Conservation (phyloP, 371 early-diverging fungal species). For the Actinomortierella wolfii region DNA sequence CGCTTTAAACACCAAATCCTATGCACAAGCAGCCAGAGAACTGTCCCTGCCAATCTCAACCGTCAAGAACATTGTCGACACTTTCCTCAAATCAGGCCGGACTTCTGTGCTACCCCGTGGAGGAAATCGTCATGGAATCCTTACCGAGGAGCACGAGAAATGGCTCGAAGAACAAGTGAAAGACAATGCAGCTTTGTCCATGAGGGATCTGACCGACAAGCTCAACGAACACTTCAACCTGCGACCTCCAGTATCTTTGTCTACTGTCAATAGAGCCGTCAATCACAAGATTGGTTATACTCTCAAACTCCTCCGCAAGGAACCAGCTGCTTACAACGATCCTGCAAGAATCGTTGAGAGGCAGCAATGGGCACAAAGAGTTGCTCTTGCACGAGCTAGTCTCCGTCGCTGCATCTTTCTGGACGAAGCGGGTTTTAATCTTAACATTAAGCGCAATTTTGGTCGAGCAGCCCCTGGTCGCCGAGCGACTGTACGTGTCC, state of each 20-base stretch:
- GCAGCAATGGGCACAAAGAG: background rate
- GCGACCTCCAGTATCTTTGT: background rate
- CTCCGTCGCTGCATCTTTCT: background rate
- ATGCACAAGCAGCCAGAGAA: too few relatives aligned
- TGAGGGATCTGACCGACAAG: background rate
- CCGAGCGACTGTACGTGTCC: background rate
- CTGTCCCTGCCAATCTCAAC: background rate
- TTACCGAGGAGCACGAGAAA: background rate
- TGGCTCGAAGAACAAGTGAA: background rate
- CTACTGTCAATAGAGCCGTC: background rate
- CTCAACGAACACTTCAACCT: slow-evolving; percentile 1
- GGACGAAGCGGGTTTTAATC: slow-evolving; percentile 8
- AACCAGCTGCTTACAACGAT: slow-evolving; percentile 6
- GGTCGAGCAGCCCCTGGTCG: slow-evolving; percentile 8
- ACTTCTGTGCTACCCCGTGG: background rate
- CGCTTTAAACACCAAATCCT: too few relatives aligned
- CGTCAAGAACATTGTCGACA: background rate
- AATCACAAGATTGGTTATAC: background rate
- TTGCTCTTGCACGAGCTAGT: too few relatives aligned
- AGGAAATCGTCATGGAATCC: background rate
- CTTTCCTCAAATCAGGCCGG: background rate
- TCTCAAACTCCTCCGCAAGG: slow-evolving; percentile 1
- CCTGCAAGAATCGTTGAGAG: slow-evolving; percentile 2
- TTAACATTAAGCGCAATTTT: slow-evolving; percentile 7
- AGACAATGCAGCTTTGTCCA: background rate